Percentiles rank a stretch among this genome's conserved stretches.
phyloP scores from a whole-genome alignment of 2,329 filamentous ascomycete genomes.

The Exophiala spinifera region DNA sequence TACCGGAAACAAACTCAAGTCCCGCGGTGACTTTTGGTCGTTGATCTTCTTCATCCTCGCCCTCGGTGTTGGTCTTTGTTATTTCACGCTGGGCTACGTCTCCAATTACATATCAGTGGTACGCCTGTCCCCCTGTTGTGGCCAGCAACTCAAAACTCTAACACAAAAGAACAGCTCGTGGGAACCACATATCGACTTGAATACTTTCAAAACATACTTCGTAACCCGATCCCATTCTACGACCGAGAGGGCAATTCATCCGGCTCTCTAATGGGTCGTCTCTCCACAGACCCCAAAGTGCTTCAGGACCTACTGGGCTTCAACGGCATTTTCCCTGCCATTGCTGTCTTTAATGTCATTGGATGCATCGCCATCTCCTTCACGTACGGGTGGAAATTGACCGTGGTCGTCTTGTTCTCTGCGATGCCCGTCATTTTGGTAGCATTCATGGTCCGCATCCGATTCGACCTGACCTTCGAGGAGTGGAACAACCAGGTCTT shows the following conservation, averaged over 20 bases:
- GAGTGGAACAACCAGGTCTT: conserved; percentile 26
- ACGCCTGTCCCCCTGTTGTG: conserved; percentile 2
- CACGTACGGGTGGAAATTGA: conserved; percentile 73
- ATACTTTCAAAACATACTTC: conserved; percentile 46
- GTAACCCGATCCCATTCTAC: conserved; percentile 44
- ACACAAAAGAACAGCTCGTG: conserved; percentile 31
- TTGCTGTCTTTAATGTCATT: conserved; percentile 63
- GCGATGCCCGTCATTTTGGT: conserved; percentile 50
- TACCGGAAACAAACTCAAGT: conserved; percentile 37
- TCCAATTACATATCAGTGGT: conserved; percentile 43
- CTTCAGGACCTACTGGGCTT: conserved; percentile 51
- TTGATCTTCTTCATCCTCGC: conserved; percentile 58
- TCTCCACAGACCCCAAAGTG: conserved; percentile 50
- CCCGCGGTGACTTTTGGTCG: conserved; percentile 50
- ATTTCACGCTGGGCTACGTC: conserved; percentile 45
- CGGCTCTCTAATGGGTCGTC: conserved; percentile 47
- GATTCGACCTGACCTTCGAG: conserved; percentile 25
- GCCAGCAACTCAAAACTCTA: conserved; percentile 33
- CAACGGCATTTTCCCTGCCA: conserved; percentile 71
- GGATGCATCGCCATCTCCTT: conserved; percentile 67
- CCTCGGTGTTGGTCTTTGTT: conserved; percentile 45
- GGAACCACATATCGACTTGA: conserved; percentile 41
- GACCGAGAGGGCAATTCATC: conserved; percentile 47
- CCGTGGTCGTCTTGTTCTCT: conserved; percentile 63
- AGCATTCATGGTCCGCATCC: conserved; percentile 42